Evolutionary conservation across 768 basidiomycete genomes (phyloP), one percentile per base, ranked within the genome.

Genomic region (Inosperma sp.): DNA sequence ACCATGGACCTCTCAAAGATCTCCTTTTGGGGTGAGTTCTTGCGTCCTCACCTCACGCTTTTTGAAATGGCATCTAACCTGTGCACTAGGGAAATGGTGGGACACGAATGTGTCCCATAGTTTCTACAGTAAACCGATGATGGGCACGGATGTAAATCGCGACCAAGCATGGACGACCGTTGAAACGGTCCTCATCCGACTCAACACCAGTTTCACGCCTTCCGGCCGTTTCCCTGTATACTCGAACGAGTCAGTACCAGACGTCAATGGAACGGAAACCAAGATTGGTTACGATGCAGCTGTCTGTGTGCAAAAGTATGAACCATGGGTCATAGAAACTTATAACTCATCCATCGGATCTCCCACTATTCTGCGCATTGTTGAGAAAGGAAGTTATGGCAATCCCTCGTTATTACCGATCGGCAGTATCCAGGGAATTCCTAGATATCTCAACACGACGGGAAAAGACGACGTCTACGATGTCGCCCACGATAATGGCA

Each of bases 251-350:
- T 48, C 46, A 27, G 30, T 61, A 10, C 58, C 60, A 14, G 64
- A 68, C 43, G 43, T 36, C 13, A 42, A 56, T 17, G 68, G 68
- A 6, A 58, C 56, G 21, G 51, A 56, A 5, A 67, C 65, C 8
- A 60, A 40, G 52, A 65, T 73, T 22, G 72, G 71, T 4, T 67
- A 65, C 30, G 72, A 73, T 43, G 66, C 67, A 7, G 68, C 64
- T 2, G 59, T 71, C 17, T 73, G 72, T 42, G 48, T 72, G 4
- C 62, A 70, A 48, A 48, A 69, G 3, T 68, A 70, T 29, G 71
- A 73, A 42, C 70, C 70, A 0, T 73, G 68, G 67, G 56, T 73
- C n/a, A 52, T 72, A 7, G 68, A 72, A 31, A 58, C 65, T 5
- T 69, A 64, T 49, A 69, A 70, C 40, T 61, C 59, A 30, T 67